Conservation (phyloP, 306 rosid genomes). For the Styphnolobium japonicum region DNA sequence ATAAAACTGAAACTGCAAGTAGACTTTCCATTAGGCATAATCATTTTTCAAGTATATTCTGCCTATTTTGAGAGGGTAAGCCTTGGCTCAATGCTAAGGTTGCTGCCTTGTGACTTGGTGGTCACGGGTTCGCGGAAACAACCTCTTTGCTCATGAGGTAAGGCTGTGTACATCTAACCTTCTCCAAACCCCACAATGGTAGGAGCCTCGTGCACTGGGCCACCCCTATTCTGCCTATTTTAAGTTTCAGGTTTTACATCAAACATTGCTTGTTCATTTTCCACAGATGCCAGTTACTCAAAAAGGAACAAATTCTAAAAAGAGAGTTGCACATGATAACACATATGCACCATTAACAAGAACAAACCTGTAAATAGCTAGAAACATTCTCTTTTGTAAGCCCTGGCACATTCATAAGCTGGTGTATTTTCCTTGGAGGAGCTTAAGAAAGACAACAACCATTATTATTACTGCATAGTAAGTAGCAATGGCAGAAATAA, state of each 20-base stretch:
- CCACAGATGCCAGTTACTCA: neutral
- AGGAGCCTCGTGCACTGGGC: neutral
- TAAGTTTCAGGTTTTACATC: neutral
- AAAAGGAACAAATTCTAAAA: neutral
- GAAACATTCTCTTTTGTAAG: constrained; percentile 21
- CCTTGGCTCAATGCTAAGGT: neutral
- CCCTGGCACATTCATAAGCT: constrained; percentile 42
- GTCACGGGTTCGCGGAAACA: neutral
- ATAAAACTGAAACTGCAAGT: neutral
- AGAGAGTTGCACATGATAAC: neutral
- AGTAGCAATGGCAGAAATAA: neutral
- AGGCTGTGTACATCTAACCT: too few species aligned
- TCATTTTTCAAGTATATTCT: neutral
- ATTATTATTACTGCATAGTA: neutral
- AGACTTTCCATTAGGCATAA: neutral
- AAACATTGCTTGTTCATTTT: neutral
- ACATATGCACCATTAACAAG: neutral
- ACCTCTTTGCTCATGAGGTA: neutral
- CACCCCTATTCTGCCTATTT: neutral
- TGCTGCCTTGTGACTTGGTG: neutral
- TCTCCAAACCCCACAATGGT: too few species aligned
- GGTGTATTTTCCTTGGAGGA: constrained; percentile 36
- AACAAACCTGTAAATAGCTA: constrained; percentile 50
- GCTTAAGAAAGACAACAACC: constrained; percentile 34
- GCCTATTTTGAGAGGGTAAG: neutral